Percentiles rank a stretch among this genome's conserved stretches.
Conservation (phyloP, 257 asterid genomes). For the Penstemon barbatus region DNA sequence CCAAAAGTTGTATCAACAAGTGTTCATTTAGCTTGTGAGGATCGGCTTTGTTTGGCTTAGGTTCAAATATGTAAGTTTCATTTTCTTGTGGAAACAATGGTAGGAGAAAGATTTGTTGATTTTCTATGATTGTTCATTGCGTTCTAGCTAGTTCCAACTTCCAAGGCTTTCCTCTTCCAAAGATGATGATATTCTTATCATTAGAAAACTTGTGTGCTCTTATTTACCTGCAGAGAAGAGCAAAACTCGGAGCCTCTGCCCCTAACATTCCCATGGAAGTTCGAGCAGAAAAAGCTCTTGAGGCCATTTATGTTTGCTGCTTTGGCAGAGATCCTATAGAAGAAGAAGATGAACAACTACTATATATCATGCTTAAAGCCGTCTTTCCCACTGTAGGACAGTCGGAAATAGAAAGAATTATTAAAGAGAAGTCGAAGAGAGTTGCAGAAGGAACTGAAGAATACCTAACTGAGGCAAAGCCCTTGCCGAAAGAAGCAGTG, state of each 20-base stretch:
- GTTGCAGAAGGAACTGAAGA: conserved; percentile 76
- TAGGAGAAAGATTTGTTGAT: too few relatives aligned
- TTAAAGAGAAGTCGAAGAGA: conserved; percentile 63
- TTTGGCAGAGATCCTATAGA: conserved; percentile 68
- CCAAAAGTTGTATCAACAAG: too few relatives aligned
- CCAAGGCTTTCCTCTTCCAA: too few relatives aligned
- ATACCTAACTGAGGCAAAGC: conserved; percentile 51
- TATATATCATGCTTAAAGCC: conserved; percentile 56
- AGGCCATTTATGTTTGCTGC: conserved; percentile 76
- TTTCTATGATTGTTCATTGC: too few relatives aligned
- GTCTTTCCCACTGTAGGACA: conserved; percentile 73
- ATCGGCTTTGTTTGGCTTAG: too few relatives aligned
- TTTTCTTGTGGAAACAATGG: too few relatives aligned
- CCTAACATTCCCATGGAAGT: conserved; percentile 77
- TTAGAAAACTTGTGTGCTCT: neutral
- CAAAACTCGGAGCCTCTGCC: conserved; percentile 42
- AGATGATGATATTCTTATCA: too few relatives aligned
- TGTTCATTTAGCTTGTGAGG: too few relatives aligned
- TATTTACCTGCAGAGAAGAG: conserved; percentile 55
- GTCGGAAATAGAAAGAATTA: conserved; percentile 51
- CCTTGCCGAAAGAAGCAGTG: conserved; percentile 86
- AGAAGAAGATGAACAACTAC: conserved; percentile 69
- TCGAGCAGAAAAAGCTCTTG: conserved; percentile 92
- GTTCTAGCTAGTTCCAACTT: too few relatives aligned
- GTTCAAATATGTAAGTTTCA: too few relatives aligned